A percentile compares a stretch with the other conserved stretches of the same genome.
Conservation (phyloP, 768 basidiomycete species). For the Suillus americanus region DNA sequence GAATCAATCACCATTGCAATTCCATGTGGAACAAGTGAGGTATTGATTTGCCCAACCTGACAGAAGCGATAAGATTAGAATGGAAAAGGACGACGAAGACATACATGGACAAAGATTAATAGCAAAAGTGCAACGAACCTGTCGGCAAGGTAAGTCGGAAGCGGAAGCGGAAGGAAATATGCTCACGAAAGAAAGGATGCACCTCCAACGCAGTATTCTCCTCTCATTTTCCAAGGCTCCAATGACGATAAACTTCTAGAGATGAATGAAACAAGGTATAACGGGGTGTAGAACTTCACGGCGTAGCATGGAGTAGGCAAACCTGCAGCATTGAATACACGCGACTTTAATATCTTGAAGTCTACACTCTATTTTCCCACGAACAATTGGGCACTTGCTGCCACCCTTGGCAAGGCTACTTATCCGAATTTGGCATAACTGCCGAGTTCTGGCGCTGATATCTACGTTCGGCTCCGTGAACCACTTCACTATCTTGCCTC, state of each 20-base stretch:
- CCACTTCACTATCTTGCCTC: neutral
- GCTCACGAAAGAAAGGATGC: conserved; percentile 74
- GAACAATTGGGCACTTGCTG: conserved; percentile 11
- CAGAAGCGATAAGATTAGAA: conserved; percentile 22
- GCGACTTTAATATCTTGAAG: conserved; percentile 10
- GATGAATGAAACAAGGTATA: conserved; percentile 14
- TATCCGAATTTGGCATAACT: conserved; percentile 27
- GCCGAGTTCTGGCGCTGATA: conserved; percentile 13
- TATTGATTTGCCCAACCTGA: conserved; percentile 83
- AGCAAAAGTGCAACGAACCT: conserved; percentile 44
- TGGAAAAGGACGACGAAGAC: conserved; percentile 28
- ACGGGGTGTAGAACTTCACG: conserved; percentile 13
- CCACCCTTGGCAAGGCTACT: conserved; percentile 11
- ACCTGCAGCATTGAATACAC: conserved; percentile 16
- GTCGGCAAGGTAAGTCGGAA: conserved; percentile 14
- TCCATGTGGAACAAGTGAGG: conserved; percentile 65
- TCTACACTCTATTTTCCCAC: conserved; percentile 10
- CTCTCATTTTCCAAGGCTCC: conserved; percentile 47
- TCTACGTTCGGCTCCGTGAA: no score
- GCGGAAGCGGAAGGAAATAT: conserved; percentile 5
- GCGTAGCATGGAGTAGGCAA: conserved; percentile 21
- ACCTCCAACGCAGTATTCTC: conserved; percentile 73
- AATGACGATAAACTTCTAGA: conserved; percentile 9
- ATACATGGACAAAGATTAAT: conserved; percentile 77
- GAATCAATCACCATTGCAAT: conserved; percentile 66